Evolutionary conservation across 768 basidiomycete genomes (phyloP).

Genomic region (Suillus ampliporus): DNA sequence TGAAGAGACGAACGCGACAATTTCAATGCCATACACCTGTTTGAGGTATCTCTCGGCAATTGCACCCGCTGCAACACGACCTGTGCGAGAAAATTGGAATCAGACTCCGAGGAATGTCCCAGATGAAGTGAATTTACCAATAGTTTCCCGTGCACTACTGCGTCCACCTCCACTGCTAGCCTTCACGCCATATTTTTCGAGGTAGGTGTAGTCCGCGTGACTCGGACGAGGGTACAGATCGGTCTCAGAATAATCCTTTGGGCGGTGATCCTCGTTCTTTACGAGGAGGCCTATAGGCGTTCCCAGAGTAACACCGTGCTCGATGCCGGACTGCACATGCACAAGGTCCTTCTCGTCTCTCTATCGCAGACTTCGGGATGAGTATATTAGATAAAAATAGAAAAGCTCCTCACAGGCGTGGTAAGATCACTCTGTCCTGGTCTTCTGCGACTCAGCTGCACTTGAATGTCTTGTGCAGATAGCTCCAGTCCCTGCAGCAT

Average conservation of each 20-base stretch:
- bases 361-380: slow-evolving; percentile 45
- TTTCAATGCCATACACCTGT: slow-evolving; percentile 86
- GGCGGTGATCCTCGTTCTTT: slow-evolving; percentile 97
- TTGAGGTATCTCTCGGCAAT: slow-evolving; percentile 97
- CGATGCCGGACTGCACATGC: slow-evolving; percentile 90
- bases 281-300: slow-evolving; percentile 98
- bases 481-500: slow-evolving; percentile 76
- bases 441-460: slow-evolving; percentile 87
- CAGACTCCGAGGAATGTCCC: not conserved
- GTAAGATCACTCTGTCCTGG: slow-evolving; percentile 98
- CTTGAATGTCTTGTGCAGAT: slow-evolving; percentile 83
- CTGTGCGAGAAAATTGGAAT: slow-evolving; percentile 42
- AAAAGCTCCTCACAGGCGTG: slow-evolving; percentile 73
- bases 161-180: slow-evolving; percentile 96
- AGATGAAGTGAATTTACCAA: slow-evolving; percentile 57
- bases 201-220: slow-evolving; percentile 98
- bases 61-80: slow-evolving; percentile 96
- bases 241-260: slow-evolving; percentile 98
- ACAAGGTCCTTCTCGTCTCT: slow-evolving; percentile 96
- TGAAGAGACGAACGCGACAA: slow-evolving; percentile 95
- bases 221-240: slow-evolving; percentile 97
- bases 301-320: slow-evolving; percentile 93
- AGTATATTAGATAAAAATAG: slow-evolving; percentile 5
- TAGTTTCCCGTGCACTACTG: slow-evolving; percentile 94
- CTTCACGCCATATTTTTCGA: slow-evolving; percentile 97